A percentile compares a stretch with the other conserved stretches of the same genome.
These are phyloP conservation scores for Thuidium tamariscinum DNA, from an alignment of 225 moss, liverwort and hornwort genomes.

Conservation along the genomic window DNA sequence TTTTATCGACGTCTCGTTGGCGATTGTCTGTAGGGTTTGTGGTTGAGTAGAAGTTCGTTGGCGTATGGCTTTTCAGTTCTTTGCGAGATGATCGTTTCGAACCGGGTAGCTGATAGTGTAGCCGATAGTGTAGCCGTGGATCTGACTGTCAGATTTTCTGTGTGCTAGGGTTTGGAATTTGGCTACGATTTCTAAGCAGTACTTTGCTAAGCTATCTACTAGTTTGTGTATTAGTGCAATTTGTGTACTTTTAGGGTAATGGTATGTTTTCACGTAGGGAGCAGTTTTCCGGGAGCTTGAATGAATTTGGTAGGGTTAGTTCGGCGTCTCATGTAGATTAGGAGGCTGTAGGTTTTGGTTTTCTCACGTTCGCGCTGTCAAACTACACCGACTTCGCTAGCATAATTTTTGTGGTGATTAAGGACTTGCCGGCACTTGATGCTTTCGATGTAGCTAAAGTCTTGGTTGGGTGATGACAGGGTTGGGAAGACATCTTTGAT, in stretches of 20 bases:
- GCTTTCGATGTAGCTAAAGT: neutral
- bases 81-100: neutral
- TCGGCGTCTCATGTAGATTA: neutral
- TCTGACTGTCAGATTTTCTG: neutral
- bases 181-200: neutral
- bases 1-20: neutral
- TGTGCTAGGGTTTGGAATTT: neutral
- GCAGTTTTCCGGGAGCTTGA: neutral
- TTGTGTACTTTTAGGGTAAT: neutral
- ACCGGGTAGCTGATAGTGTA: no score
- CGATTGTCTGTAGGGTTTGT: neutral
- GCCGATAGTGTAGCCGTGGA: neutral
- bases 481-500: constrained; percentile 98
- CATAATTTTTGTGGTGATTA: neutral
- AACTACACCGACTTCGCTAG: neutral
- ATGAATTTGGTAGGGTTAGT: neutral
- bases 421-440: neutral
- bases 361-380: neutral
- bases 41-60: neutral
- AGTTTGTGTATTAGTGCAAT: neutral
- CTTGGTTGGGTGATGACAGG: constrained; percentile 27
- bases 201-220: neutral
- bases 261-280: neutral
- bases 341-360: neutral
- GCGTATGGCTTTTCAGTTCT: neutral